A percentile compares a stretch with the other conserved stretches of the same genome.
phyloP scores from a whole-genome alignment of 2,329 filamentous ascomycete species.

The Lecanicillium sp. region DNA sequence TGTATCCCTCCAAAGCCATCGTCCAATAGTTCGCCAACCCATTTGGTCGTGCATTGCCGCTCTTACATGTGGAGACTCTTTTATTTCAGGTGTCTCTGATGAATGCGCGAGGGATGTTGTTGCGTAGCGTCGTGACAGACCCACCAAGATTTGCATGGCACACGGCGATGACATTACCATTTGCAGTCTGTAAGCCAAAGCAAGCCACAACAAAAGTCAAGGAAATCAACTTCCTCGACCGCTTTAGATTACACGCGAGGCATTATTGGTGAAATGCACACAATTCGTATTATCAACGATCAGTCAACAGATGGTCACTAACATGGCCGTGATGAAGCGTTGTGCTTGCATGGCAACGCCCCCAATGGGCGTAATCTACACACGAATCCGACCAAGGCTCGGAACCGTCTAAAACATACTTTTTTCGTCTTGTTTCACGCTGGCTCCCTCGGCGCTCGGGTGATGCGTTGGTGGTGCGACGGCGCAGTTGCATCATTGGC shows the following conservation, averaged over 20 bases:
- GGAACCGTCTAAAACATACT: conserved; percentile 7
- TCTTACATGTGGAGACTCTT: conserved; percentile 6
- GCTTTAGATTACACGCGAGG: no score
- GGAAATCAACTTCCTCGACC: no score
- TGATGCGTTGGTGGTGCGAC: conserved; percentile 13
- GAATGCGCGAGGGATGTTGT: conserved; percentile 3
- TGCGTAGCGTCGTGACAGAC: not conserved
- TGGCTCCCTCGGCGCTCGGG: conserved; percentile 12
- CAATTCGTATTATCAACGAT: no score
- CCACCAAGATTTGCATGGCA: not conserved
- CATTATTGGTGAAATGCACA: no score
- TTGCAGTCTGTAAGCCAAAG: no score
- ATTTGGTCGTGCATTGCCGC: conserved; percentile 2
- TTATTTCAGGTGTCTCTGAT: conserved; percentile 12
- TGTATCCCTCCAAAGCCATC: not conserved
- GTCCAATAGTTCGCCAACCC: not conserved
- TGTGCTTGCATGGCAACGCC: not conserved
- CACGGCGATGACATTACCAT: no score
- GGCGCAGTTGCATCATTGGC: not conserved
- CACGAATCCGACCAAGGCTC: not conserved
- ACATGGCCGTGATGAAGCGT: not conserved
- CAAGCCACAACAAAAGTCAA: no score
- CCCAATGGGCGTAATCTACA: not conserved
- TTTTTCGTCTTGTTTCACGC: conserved; percentile 9
- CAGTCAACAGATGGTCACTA: no score